A percentile compares a stretch with the other conserved stretches of the same genome.
Evolutionary conservation across 257 asterid species (phyloP).

Genomic region (Rehmannia glutinosa): DNA sequence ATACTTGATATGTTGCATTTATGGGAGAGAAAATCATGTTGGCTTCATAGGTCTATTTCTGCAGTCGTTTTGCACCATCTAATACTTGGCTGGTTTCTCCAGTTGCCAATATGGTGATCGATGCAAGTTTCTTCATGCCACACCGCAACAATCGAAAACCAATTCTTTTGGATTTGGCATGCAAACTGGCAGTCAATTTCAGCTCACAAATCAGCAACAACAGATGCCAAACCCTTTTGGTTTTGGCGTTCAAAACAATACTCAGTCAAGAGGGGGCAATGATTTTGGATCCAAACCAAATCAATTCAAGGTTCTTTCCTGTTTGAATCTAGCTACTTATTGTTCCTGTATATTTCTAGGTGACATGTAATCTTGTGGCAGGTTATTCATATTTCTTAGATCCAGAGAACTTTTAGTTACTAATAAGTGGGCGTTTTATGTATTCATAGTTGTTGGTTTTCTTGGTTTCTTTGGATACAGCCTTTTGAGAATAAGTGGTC

Average conservation of each 20-base stretch:
- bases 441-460: slow-evolving; percentile 9
- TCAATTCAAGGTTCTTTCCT: slow-evolving; percentile 62
- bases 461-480: slow-evolving; percentile 34
- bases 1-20: slow-evolving; percentile 3
- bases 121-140: slow-evolving; percentile 69
- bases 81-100: slow-evolving; percentile 30
- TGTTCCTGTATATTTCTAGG: not conserved
- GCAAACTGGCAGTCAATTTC: slow-evolving; percentile 45
- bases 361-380: not conserved
- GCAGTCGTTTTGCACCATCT: slow-evolving; percentile 4
- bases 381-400: not conserved
- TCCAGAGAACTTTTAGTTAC: not conserved
- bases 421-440: not conserved
- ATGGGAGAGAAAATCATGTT: not conserved
- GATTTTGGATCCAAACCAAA: slow-evolving; percentile 53
- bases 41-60: not conserved
- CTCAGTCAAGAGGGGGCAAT: slow-evolving; percentile 45
- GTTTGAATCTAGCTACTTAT: slow-evolving; percentile 1
- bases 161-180: slow-evolving; percentile 72
- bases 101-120: slow-evolving; percentile 52
- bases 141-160: slow-evolving; percentile 48
- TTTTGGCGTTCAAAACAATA: slow-evolving; percentile 58
- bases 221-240: slow-evolving; percentile 73
- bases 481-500: slow-evolving; percentile 87
- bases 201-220: slow-evolving; percentile 45